phyloP scores from a whole-genome alignment of 1,284 basidiomycete genomes.

The Thecaphora thlaspeos region DNA sequence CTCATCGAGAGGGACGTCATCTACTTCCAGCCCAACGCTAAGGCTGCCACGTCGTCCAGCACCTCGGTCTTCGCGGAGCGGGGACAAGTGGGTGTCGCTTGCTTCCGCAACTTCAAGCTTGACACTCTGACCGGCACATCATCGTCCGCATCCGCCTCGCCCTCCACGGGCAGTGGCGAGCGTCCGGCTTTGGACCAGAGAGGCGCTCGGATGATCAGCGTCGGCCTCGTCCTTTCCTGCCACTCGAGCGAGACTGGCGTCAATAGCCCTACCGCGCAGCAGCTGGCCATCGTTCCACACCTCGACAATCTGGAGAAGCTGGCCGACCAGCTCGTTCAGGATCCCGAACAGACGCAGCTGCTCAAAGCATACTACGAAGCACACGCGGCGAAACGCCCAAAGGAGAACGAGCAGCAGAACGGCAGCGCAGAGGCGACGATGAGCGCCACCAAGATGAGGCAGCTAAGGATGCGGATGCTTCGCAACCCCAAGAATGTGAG shows the following conservation, averaged over 20 bases:
- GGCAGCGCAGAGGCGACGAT: too few relatives aligned
- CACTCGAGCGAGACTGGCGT: slow-evolving; percentile 9
- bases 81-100: slow-evolving; percentile 24
- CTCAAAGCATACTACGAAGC: slow-evolving; percentile 18
- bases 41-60: slow-evolving; percentile 1
- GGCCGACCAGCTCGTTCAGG: slow-evolving; percentile 17
- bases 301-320: slow-evolving; percentile 24
- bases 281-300: slow-evolving; percentile 33
- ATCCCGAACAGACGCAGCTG: slow-evolving; percentile 8
- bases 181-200: slow-evolving; percentile 23
- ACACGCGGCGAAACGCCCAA: slow-evolving; percentile 7
- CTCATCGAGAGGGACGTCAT: slow-evolving; percentile 34
- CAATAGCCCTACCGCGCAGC: slow-evolving; percentile 20
- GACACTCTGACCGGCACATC: neutral
- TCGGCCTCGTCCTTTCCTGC: slow-evolving; percentile 26
- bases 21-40: slow-evolving; percentile 25
- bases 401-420: slow-evolving; percentile 6
- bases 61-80: too few relatives aligned
- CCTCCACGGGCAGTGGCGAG: too few relatives aligned
- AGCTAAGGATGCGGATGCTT: slow-evolving; percentile 27
- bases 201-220: slow-evolving; percentile 42
- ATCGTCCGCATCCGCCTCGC: too few relatives aligned
- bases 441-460: slow-evolving; percentile 8
- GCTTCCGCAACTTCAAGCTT: slow-evolving; percentile 37
- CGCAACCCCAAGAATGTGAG: slow-evolving; percentile 20